A percentile compares a stretch with the other conserved stretches of the same genome.
phyloP scores from a whole-genome alignment of 495 filamentous ascomycete genomes.

The Aspergillus funiculosus region DNA sequence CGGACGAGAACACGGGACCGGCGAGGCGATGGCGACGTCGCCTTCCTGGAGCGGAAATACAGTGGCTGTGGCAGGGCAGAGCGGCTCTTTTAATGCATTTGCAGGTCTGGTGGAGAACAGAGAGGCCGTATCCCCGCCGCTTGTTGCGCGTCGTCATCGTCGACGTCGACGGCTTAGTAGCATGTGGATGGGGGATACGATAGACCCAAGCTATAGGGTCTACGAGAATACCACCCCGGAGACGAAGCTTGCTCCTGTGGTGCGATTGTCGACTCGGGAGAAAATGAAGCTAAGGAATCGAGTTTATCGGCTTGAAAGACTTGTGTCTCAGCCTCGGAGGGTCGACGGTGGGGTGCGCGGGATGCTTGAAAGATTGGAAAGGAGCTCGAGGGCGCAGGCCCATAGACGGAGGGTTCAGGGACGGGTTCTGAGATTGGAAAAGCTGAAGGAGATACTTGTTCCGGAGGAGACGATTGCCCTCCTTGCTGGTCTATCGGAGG shows the following conservation, averaged over 20 bases:
- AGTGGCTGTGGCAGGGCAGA: too few relatives aligned
- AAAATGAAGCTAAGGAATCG: slow-evolving; percentile 29
- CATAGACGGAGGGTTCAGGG: too few relatives aligned
- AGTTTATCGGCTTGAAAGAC: slow-evolving; percentile 15
- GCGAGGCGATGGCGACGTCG: too few relatives aligned
- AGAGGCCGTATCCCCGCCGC: slow-evolving; percentile 1
- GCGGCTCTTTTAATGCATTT: neutral
- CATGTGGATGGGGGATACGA: too few relatives aligned
- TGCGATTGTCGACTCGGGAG: slow-evolving; percentile 21
- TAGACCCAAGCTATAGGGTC: too few relatives aligned
- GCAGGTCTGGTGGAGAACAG: neutral
- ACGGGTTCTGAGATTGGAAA: too few relatives aligned
- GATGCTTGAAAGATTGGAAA: slow-evolving; percentile 23
- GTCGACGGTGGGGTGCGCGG: slow-evolving; percentile 27
- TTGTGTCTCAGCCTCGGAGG: too few relatives aligned
- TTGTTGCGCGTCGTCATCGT: too few relatives aligned
- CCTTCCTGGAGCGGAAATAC: too few relatives aligned
- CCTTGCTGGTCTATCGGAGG: slow-evolving; percentile 27
- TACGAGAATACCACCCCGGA: neutral
- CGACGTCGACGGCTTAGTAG: too few relatives aligned
- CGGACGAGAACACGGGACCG: too few relatives aligned
- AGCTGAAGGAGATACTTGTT: slow-evolving; percentile 31
- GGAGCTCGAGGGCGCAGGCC: slow-evolving; percentile 4
- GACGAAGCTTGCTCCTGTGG: neutral
- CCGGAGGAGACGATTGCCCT: slow-evolving; percentile 38